Percentiles rank a stretch among this genome's conserved stretches.
phyloP scores from a whole-genome alignment of 2,329 filamentous ascomycete species.

The Colletotrichum ledebouriae region DNA sequence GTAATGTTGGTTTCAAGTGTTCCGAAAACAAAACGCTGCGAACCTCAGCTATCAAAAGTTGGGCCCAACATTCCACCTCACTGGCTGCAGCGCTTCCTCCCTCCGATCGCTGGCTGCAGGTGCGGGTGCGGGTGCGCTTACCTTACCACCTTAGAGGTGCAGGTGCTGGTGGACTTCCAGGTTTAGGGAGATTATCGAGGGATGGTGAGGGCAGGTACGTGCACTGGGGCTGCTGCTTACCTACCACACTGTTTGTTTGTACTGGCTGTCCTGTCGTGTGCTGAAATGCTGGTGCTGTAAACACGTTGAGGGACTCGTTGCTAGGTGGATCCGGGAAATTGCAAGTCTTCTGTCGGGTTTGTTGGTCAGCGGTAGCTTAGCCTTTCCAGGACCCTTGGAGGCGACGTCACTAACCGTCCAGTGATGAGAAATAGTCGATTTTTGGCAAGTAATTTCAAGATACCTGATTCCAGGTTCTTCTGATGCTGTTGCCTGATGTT shows the following conservation, averaged over 20 bases:
- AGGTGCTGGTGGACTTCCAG: slow-evolving; percentile 23
- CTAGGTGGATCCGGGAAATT: slow-evolving; percentile 40
- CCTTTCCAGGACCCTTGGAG: slow-evolving; percentile 16
- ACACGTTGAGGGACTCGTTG: not conserved
- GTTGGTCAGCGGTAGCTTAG: slow-evolving; percentile 36
- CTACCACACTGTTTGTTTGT: slow-evolving; percentile 21
- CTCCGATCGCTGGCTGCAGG: slow-evolving; percentile 20
- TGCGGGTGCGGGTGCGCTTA: slow-evolving; percentile 27
- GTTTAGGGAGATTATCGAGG: not conserved
- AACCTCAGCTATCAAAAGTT: slow-evolving; percentile 38
- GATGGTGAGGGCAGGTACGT: slow-evolving; percentile 11
- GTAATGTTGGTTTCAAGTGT: slow-evolving; percentile 41
- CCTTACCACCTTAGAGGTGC: not conserved
- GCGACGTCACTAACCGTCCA: slow-evolving; percentile 35
- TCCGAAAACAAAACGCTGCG: slow-evolving; percentile 37
- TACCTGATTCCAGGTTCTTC: not conserved
- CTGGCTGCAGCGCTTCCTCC: slow-evolving; percentile 14
- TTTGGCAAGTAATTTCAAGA: not conserved
- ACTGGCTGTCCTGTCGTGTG: not conserved
- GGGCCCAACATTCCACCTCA: slow-evolving; percentile 39
- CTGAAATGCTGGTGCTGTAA: no score
- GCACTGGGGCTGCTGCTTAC: slow-evolving; percentile 9
- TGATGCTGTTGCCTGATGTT: slow-evolving; percentile 9
- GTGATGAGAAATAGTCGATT: slow-evolving; percentile 15
- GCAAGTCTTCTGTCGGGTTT: slow-evolving; percentile 16